phyloP scores from a whole-genome alignment of 768 basidiomycete genomes.

The Psilocybe azurescens region DNA sequence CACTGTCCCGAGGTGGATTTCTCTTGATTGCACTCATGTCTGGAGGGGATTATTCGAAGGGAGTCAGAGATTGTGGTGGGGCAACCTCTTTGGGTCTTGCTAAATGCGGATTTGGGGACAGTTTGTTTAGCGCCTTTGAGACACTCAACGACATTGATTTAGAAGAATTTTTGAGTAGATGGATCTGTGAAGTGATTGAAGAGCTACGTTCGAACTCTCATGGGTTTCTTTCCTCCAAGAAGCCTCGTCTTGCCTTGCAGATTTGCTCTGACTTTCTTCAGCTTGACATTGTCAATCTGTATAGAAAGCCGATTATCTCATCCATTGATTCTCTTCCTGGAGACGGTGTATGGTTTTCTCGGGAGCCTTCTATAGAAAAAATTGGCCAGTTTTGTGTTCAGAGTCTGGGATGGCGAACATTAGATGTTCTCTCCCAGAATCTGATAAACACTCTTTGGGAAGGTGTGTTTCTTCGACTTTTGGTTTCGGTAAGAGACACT shows the following conservation, averaged over 20 bases:
- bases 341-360: background rate
- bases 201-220: conserved; percentile 8
- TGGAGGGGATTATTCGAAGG: conserved; percentile 10
- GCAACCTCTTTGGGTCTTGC: background rate
- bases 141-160: background rate
- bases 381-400: background rate
- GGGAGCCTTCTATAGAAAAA: background rate
- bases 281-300: background rate
- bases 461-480: conserved; percentile 3
- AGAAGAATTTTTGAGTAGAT: background rate
- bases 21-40: conserved; percentile 7
- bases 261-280: conserved; percentile 1
- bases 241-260: background rate
- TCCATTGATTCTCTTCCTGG: background rate
- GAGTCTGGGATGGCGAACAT: background rate
- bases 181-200: background rate
- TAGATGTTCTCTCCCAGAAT: background rate
- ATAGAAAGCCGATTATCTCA: conserved; percentile 7
- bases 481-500: background rate
- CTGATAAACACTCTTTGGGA: conserved; percentile 1
- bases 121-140: background rate
- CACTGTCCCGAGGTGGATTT: background rate
- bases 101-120: conserved; percentile 7
- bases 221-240: background rate
- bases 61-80: conserved; percentile 6